A percentile compares a stretch with the other conserved stretches of the same genome.
Evolutionary conservation across 179 eudicot species (phyloP).

Genomic region (Beta lomatogona): DNA sequence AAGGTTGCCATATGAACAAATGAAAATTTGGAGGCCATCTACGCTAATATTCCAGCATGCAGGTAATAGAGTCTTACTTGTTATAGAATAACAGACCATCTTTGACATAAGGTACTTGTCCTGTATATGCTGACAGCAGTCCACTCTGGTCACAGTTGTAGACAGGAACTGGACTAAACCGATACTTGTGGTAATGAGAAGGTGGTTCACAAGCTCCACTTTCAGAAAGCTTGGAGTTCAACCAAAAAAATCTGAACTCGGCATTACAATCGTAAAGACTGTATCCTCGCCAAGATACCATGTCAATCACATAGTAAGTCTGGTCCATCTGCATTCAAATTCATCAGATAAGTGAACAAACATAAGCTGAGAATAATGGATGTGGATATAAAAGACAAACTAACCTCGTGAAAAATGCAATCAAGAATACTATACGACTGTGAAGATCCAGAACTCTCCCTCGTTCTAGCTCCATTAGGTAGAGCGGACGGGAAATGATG

Average conservation of each 20-base stretch:
- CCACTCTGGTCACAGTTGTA: constrained; percentile 83
- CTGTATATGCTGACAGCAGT: constrained; percentile 74
- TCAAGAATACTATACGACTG: constrained; percentile 92
- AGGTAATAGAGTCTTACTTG: constrained; percentile 50
- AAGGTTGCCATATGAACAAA: neutral
- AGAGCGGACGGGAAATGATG: constrained; percentile 93
- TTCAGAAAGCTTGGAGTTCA: constrained; percentile 89
- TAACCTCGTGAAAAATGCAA: constrained; percentile 95
- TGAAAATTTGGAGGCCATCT: neutral
- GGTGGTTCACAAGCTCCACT: constrained; percentile 83
- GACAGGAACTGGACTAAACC: constrained; percentile 64
- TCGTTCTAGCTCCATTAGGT: constrained; percentile 82
- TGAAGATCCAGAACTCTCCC: constrained; percentile 58
- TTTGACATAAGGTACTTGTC: constrained; percentile 68
- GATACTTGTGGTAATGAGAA: constrained; percentile 77
- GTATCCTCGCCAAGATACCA: constrained; percentile 94
- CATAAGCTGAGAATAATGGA: neutral
- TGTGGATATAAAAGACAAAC: neutral
- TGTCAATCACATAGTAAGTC: constrained; percentile 90
- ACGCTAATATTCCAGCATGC: neutral
- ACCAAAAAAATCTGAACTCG: constrained; percentile 94
- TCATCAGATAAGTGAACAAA: constrained; percentile 12
- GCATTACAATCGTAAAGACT: constrained; percentile 91
- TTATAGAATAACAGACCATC: constrained; percentile 91
- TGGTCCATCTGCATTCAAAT: constrained; percentile 67